A percentile compares a stretch with the other conserved stretches of the same genome.
Conservation (phyloP, 192 early-diverging fungal species). For the Entrophospora sp. region DNA sequence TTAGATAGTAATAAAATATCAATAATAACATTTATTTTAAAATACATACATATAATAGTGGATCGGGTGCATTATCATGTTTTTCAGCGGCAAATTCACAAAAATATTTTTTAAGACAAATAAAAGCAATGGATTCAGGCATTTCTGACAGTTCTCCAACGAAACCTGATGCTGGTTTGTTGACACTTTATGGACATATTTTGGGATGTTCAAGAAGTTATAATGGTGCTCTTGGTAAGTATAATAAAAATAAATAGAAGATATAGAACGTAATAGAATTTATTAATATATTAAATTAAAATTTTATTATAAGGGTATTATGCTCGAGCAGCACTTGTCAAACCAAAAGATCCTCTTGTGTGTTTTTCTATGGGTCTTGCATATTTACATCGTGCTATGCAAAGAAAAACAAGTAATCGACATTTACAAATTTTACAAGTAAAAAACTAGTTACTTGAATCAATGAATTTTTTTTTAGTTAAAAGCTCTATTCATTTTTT, state of each 20-base stretch:
- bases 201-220: slow-evolving; percentile 45
- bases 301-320: slow-evolving; percentile 47
- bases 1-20: background rate
- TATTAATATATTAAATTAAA: background rate
- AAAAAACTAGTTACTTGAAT: no score
- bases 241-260: no score
- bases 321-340: slow-evolving; percentile 43
- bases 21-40: background rate
- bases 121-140: slow-evolving; percentile 34
- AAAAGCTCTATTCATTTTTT: no score
- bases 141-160: slow-evolving; percentile 18
- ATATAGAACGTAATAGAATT: background rate
- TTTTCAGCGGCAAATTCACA: slow-evolving; percentile 38
- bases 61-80: slow-evolving; percentile 14
- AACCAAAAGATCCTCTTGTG: slow-evolving; percentile 59
- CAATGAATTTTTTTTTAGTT: no score
- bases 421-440: slow-evolving; percentile 57
- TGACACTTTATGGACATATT: slow-evolving; percentile 55
- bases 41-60: slow-evolving; percentile 21
- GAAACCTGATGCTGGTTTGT: slow-evolving; percentile 27
- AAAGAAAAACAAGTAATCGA: slow-evolving; percentile 59
- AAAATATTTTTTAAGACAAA: slow-evolving; percentile 50
- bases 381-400: slow-evolving; percentile 57
- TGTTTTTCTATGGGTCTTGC: slow-evolving; percentile 54
- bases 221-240: slow-evolving; percentile 48